Conservation (phyloP, 495 filamentous ascomycete species). For the Annulohypoxylon bovei region DNA sequence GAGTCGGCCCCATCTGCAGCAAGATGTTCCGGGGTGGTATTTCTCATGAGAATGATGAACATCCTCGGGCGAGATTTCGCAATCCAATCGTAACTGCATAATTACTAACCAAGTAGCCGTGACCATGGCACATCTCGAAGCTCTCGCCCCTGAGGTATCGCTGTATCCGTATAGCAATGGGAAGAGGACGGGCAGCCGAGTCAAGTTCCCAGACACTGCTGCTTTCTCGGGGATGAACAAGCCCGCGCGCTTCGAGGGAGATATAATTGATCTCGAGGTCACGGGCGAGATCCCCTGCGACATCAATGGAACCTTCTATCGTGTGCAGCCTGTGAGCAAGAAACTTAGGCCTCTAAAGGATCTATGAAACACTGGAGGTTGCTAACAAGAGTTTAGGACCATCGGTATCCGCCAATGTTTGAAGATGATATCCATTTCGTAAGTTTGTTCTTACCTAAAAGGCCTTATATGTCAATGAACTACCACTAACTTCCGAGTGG, state of each 20-base stretch:
- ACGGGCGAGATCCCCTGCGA: constrained; percentile 59
- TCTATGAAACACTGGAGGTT: not conserved
- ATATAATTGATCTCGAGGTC: constrained; percentile 60
- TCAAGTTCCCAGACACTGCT: constrained; percentile 58
- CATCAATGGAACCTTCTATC: constrained; percentile 65
- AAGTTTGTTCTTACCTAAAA: constrained; percentile 6
- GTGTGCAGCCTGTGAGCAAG: constrained; percentile 56
- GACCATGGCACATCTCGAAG: constrained; percentile 58
- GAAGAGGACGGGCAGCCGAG: constrained; percentile 46
- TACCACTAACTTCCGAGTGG: not conserved
- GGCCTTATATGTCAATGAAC: not conserved
- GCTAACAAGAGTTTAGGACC: constrained; percentile 38
- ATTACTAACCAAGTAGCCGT: constrained; percentile 8
- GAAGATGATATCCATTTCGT: constrained; percentile 63
- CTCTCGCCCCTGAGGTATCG: constrained; percentile 51
- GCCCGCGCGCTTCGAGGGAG: constrained; percentile 59
- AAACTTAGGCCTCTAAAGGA: not conserved
- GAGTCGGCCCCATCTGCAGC: constrained; percentile 10
- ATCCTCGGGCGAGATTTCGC: not conserved
- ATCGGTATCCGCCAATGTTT: constrained; percentile 62
- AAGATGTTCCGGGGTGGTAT: constrained; percentile 2
- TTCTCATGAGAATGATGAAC: constrained; percentile 23
- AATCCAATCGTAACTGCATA: constrained; percentile 22
- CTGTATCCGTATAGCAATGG: constrained; percentile 49
- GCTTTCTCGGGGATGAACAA: constrained; percentile 61